Base-by-base conservation (phyloP, 75 land plant species). In the Larix kaempferi region DNA sequence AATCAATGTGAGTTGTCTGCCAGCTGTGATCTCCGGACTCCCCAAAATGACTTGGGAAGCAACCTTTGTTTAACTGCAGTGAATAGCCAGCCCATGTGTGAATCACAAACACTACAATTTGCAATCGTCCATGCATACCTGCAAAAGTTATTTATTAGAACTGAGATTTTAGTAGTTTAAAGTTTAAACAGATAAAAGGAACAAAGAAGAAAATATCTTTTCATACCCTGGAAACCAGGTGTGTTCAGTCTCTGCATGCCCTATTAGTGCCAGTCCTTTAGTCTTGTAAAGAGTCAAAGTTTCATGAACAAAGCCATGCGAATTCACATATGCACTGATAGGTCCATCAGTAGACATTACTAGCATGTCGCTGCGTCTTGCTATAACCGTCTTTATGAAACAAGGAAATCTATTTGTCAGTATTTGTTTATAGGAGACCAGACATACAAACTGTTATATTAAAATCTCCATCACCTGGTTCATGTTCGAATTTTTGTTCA, bases 161-260 rank as follows among this genome's bases (percentile, higher is more conserved):
- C 22, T 33, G 6, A 41, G 21, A 41, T 21, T 33, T 17, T 27
- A 44, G 22, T 39, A 25, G 3, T n/a, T 2, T 7, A 19, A 78
- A 37, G n/a, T 35, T 23, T 29, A 22, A 61, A 44, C 75, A 55
- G 37, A 57, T 15, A 22, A 41, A 80, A 58, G 21, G 21, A 17
- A 17, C 54, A 8, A 21, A 25, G 5, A n/a, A 25, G 5, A 57
- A 27, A 59, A 66, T 5, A 25, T 64, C 8, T 33, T 23, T 1
- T 41, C 88, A 44, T 86, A 98, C 99, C 99, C 98, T 44, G 99
- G 98, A 82, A 98, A 98, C 99, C 99, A 98, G 84, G 98, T 98
- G 84, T 93, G 92, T 72, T 86, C 89, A 57, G 81, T 88, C 37
- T 78, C 79, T 2, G 98, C 85, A 56, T 54, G 59, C 22, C 96